Evolutionary conservation across 2,329 filamentous ascomycete species (phyloP), one percentile per base, ranked within the genome.

Genomic region (Penicillium rolfsii): DNA sequence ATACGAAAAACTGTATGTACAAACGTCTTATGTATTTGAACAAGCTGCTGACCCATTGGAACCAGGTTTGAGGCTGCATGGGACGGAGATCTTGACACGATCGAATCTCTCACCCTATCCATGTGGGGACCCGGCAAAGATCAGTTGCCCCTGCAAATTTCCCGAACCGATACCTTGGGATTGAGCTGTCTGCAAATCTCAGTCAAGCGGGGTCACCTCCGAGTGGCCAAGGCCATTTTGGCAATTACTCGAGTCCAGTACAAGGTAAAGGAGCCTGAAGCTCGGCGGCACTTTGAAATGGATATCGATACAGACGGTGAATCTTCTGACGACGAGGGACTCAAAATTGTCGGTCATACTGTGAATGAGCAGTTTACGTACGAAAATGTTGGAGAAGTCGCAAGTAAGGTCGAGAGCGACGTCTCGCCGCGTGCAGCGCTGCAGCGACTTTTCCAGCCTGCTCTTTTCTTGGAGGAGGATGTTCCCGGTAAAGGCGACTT

Each of bases 211-310:
- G 88, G 89, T 0, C 88, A 94, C 67, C 74, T 83, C 48, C 81
- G 86, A 0, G 77, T 88, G 12, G 90, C 91, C 0, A 83, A 80
- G 60, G 83, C 83, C 1, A 85, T 95, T 28, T 79, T 95, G 7
- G 87, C 90, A 60, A 92, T 95, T 64, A 82, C 85, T 0, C 82
- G 85, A 48, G 86, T 85, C 2, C 91, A 95, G 69, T 92, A 89
- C 75, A 79, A 82, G 3, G 85, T 85, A 0, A 74, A 79, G 24
- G 82, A 89, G 45, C 79, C 83, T 38, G 78, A 80, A 28, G 81
- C 82, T 55, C 77, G 81, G 52, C 61, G 38, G 16, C 64, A 67
- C 28, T 77, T 75, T 58, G 64, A 71, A 28, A 64, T 79, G 5
- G 73, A 74, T 3, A 14, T 36, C 5, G 73, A 74, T 2, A n/a